Conservation (phyloP, 1,284 basidiomycete species). For the Moesziomyces globuligerus region DNA sequence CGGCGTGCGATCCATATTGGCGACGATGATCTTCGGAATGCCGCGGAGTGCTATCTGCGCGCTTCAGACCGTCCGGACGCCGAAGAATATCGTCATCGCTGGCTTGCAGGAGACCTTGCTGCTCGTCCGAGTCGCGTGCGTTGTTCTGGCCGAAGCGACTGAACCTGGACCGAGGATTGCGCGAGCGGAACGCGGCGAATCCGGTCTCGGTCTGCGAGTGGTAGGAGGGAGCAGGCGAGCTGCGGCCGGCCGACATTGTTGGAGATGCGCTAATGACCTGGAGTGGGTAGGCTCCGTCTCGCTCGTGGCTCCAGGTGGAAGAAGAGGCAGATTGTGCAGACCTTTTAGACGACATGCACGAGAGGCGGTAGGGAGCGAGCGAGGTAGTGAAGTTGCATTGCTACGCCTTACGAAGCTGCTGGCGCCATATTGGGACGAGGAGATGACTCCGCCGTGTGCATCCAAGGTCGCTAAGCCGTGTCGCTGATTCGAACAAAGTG, state of each 20-base stretch:
- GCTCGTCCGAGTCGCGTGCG: conserved; percentile 42
- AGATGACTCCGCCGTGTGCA: no score
- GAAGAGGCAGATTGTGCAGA: conserved; percentile 7
- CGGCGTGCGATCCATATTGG: conserved; percentile 33
- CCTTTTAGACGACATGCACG: conserved; percentile 34
- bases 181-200: conserved; percentile 42
- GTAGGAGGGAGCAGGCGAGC: conserved; percentile 38
- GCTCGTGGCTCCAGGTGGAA: conserved; percentile 14
- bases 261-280: conserved; percentile 3
- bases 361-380: conserved; percentile 2
- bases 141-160: conserved; percentile 47
- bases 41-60: conserved; percentile 17
- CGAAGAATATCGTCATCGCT: conserved; percentile 22
- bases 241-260: conserved; percentile 37
- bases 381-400: conserved; percentile 2
- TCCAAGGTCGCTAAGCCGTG: no score
- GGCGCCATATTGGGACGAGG: conserved; percentile 2
- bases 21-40: conserved; percentile 42
- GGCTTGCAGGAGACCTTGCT: conserved; percentile 40
- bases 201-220: conserved; percentile 35
- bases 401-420: neutral
- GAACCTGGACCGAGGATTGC: conserved; percentile 35
- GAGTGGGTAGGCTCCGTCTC: conserved; percentile 26
- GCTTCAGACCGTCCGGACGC: conserved; percentile 9
- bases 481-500: no score